Evolutionary conservation across 2,329 filamentous ascomycete genomes (phyloP), one percentile per base, ranked within the genome.

Genomic region (Akanthomyces dipterigenus): DNA sequence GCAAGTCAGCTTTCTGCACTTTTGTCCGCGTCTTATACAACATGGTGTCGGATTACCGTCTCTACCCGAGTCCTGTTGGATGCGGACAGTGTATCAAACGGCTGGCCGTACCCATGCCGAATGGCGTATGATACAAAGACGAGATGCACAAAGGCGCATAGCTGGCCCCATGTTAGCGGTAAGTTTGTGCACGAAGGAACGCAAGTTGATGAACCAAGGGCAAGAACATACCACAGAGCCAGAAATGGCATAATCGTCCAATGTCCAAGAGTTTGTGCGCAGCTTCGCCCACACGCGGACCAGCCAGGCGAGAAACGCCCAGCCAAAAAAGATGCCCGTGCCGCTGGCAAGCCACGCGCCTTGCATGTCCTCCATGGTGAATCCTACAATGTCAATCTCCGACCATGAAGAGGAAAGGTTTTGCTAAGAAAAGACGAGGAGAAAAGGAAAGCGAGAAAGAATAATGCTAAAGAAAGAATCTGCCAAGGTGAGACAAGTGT

Each of bases 271-370:
- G 38, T 65, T 60, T 9, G 43, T 59, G 14, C 60, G 38, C 38
- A 62, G 12, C 43, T 62, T 64, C 8, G 64, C 61, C 64, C 64
- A 64, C 43, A 56, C 57, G 26, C 64, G 64, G 7, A 64, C 60
- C 1, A 34, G 24, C 42, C 60, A 65, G 22, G 57, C 49, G 20
- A 65, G 36, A 24, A 59, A 54, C 28, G 64, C 59, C 64, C 64
- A 65, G 7, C 60, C 53, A 7, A 65, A 60, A n/a, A 65, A 62
- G 12, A 65, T 51, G 42, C 62, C 64, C 53, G 57, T 62, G 53
- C 56, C 60, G 28, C 56, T 64, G 51, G 38, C 59, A 14, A 65
- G 60, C 64, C 64, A 65, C 3, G 56, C 22, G 34, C 56, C 59
- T 20, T 64, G 56, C 34, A 61, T 48, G 20, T 61, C 51, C 18